Conservation (phyloP, 148 eudicot species). For the Camellia granthamiana region DNA sequence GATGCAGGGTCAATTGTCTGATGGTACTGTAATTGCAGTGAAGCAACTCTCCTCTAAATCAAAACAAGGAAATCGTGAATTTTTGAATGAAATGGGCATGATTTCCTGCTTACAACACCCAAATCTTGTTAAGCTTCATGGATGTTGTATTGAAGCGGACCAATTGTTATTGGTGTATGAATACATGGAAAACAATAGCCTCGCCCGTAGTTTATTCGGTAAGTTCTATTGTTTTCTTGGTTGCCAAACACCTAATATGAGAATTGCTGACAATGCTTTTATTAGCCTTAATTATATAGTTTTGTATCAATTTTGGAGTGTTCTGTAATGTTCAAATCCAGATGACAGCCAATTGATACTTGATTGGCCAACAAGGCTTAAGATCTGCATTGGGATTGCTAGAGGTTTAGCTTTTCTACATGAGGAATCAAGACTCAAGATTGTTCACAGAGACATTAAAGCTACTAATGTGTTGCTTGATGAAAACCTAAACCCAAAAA, state of each 20-base stretch:
- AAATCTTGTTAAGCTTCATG: constrained; percentile 55
- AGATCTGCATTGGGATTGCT: constrained; percentile 46
- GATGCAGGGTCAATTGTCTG: constrained; percentile 40
- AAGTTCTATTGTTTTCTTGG: not conserved
- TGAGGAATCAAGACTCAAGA: constrained; percentile 43
- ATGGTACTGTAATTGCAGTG: constrained; percentile 44
- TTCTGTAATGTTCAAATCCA: constrained; percentile 18
- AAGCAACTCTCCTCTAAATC: constrained; percentile 52
- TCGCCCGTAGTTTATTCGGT: constrained; percentile 42
- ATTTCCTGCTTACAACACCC: constrained; percentile 53
- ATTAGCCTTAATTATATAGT: not conserved
- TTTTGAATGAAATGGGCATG: constrained; percentile 51
- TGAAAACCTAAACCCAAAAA: constrained; percentile 38
- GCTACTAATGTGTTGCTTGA: constrained; percentile 50
- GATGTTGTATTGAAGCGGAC: constrained; percentile 48
- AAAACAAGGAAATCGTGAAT: constrained; percentile 50
- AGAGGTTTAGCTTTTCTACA: constrained; percentile 50
- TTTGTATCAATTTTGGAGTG: not conserved
- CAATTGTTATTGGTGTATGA: constrained; percentile 45
- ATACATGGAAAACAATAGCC: constrained; percentile 51
- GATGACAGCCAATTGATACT: constrained; percentile 27
- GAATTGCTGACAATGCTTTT: not conserved
- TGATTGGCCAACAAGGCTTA: constrained; percentile 47
- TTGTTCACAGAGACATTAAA: constrained; percentile 54
- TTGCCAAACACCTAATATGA: not conserved